Evolutionary conservation across 2,329 filamentous ascomycete species (phyloP).

Genomic region (Beauveria sp.): DNA sequence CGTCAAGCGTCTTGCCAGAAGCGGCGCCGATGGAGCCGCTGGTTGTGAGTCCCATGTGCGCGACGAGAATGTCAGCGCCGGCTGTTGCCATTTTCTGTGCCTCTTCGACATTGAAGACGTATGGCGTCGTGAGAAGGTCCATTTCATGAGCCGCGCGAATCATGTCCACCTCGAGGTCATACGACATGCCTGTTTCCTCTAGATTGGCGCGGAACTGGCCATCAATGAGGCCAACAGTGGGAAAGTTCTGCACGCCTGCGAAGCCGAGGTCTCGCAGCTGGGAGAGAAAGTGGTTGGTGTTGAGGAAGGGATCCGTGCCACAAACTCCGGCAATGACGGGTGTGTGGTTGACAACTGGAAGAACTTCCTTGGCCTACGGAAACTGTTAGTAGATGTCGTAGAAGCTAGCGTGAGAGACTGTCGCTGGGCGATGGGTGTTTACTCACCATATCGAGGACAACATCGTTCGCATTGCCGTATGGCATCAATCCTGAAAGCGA

Average conservation of each 20-base stretch:
- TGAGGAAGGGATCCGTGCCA: slow-evolving; percentile 60
- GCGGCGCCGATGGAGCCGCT: slow-evolving; percentile 57
- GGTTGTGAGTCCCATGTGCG: slow-evolving; percentile 61
- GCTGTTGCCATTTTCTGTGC: slow-evolving; percentile 54
- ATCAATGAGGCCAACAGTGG: slow-evolving; percentile 64
- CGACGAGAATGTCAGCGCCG: slow-evolving; percentile 60
- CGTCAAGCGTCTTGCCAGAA: slow-evolving; percentile 53
- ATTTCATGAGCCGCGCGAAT: slow-evolving; percentile 50
- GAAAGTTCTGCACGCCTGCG: slow-evolving; percentile 65
- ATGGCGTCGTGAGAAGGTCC: slow-evolving; percentile 60
- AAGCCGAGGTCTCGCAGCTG: slow-evolving; percentile 58
- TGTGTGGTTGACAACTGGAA: slow-evolving; percentile 55
- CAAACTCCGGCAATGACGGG: slow-evolving; percentile 66
- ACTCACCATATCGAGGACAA: slow-evolving; percentile 59
- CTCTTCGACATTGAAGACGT: slow-evolving; percentile 59
- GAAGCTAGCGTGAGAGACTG: neutral
- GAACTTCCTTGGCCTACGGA: slow-evolving; percentile 51
- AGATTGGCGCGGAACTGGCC: slow-evolving; percentile 59
- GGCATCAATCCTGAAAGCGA: slow-evolving; percentile 64
- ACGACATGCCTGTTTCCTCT: slow-evolving; percentile 67
- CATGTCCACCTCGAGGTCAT: slow-evolving; percentile 59
- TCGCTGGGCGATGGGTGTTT: neutral
- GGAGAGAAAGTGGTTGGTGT: slow-evolving; percentile 51
- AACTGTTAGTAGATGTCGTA: neutral
- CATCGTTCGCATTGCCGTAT: slow-evolving; percentile 62